phyloP scores from a whole-genome alignment of 768 basidiomycete species.

The Agaricus blazei region DNA sequence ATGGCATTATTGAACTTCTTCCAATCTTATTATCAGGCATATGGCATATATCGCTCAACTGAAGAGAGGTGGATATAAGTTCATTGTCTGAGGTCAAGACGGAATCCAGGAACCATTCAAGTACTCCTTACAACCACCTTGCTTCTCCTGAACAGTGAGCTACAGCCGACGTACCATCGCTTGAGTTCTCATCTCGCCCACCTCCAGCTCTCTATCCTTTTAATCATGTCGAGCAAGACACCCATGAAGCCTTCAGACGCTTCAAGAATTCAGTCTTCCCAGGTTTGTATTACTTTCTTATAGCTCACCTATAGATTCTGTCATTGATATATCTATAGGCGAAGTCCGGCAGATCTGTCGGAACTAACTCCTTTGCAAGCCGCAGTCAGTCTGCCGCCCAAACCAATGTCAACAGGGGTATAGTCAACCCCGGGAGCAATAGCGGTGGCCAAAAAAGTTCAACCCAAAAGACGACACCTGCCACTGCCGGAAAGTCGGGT shows the following conservation, averaged over 20 bases:
- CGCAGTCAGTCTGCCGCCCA: background rate
- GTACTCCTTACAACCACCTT: background rate
- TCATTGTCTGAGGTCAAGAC: background rate
- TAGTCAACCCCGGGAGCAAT: background rate
- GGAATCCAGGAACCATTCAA: background rate
- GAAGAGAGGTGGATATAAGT: background rate
- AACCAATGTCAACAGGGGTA: background rate
- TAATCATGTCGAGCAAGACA: constrained; percentile 2
- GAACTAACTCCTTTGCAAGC: background rate
- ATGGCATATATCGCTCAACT: background rate
- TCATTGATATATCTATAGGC: background rate
- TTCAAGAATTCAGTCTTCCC: constrained; percentile 5
- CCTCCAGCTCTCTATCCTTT: background rate
- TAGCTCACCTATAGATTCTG: background rate
- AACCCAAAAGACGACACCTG: background rate
- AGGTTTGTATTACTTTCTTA: background rate
- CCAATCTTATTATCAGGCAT: background rate
- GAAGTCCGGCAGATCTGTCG: background rate
- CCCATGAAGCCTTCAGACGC: constrained; percentile 2
- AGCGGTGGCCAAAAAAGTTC: background rate
- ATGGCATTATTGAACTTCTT: background rate
- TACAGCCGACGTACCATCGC: background rate
- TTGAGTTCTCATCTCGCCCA: background rate
- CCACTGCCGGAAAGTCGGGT: background rate
- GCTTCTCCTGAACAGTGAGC: background rate